Evolutionary conservation across 208 protist species (phyloP), one percentile per base, ranked within the genome.

Genomic region (Naegleria fowleri): DNA sequence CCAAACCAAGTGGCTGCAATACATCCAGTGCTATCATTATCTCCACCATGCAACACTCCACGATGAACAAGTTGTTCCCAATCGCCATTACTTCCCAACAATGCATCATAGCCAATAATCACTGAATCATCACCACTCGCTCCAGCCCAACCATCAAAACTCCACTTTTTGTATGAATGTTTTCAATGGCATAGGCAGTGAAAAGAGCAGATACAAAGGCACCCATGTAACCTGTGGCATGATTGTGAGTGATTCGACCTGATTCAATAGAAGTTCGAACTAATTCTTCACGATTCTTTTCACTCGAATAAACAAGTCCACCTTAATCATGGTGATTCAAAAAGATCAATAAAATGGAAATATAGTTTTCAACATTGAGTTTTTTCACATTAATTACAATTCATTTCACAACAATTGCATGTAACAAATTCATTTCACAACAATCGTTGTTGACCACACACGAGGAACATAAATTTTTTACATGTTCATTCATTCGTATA

Each of bases 1-100:
- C 88, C 88, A 55, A 38, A 90, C 88, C 88, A 90, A 36, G 88
- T 52, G n/a, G 11, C 25, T n/a, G 40, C 41, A 55, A 90, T 90
- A 4, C 51, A 25, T 19, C 88, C 88, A 58, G 51, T 90, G 1
- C 19, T 38, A 58, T 90, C 88, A 38, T 9, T 36, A 86, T 90
- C 88, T 13, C 88, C 88, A 58, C 13, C 19, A 58, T 90, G 43
- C 5, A 90, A 36, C 6, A 25, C 43, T 25, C 25, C 67, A 36
- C n/a, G 29, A 36, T 36, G 9, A 79, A 36, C n/a, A 19, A 88
- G 13, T 22, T 88, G 3, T 43, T 58, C 39, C 9, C 29, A 88
- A 88, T 88, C 33, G 4, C 40, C 40, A 40, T 58, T 39, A 19
- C 19, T 38, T 22, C 85, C 85, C 9, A 88, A 38, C 22, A 88